Conservation (phyloP, 306 rosid genomes). For the Delonix regia region DNA sequence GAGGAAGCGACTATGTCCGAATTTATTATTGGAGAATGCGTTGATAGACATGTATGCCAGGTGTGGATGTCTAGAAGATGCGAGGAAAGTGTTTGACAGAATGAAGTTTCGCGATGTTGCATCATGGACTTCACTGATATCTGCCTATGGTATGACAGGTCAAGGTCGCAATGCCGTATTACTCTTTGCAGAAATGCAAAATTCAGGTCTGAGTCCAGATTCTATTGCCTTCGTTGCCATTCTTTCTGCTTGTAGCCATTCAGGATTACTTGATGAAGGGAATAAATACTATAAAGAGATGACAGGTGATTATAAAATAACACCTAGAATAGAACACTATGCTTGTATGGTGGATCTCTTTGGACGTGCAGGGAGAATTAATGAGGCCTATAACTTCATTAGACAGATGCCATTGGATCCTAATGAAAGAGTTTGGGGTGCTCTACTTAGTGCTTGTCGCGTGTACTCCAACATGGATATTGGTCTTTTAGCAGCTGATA, state of each 20-base stretch:
- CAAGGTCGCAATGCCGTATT: neutral
- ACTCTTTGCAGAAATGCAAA: constrained; percentile 53
- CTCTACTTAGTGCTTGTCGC: constrained; percentile 70
- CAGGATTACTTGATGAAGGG: constrained; percentile 67
- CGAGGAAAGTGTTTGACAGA: neutral
- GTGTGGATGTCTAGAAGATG: too few species aligned
- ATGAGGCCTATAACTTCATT: constrained; percentile 59
- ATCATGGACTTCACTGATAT: too few species aligned
- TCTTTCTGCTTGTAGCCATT: constrained; percentile 73
- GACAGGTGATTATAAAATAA: constrained; percentile 55
- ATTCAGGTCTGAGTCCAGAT: constrained; percentile 44
- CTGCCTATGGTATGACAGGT: constrained; percentile 84
- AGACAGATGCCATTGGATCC: constrained; percentile 62
- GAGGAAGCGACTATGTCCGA: constrained; percentile 49
- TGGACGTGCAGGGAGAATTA: constrained; percentile 31
- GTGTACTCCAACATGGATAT: constrained; percentile 5
- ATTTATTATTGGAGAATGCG: constrained; percentile 54
- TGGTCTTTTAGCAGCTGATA: too few species aligned
- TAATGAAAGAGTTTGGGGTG: constrained; percentile 72
- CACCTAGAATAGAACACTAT: constrained; percentile 63
- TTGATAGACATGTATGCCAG: constrained; percentile 75
- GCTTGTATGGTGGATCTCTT: too few species aligned
- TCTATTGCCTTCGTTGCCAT: constrained; percentile 54
- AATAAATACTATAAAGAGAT: constrained; percentile 57
- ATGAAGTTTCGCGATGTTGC: too few species aligned